These are phyloP conservation scores for Saccharata proteae DNA, from an alignment of 2,329 filamentous ascomycete genomes.

Conservation along the genomic window DNA sequence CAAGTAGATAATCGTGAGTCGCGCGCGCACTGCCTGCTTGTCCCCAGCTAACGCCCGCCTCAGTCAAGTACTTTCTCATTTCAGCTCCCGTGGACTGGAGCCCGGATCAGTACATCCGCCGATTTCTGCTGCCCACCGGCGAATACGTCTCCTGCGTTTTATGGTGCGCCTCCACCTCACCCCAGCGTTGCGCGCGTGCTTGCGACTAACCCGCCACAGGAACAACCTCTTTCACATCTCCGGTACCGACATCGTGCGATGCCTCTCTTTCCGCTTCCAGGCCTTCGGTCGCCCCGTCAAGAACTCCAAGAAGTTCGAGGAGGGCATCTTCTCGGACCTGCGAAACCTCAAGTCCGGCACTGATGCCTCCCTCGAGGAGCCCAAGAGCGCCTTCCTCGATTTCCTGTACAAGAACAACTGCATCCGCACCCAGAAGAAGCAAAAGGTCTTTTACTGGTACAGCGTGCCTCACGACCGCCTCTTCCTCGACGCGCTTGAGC, in stretches of 20 bases:
- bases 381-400: conserved; percentile 95
- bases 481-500: conserved; percentile 93
- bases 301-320: conserved; percentile 99
- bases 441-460: conserved; percentile 99
- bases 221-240: conserved; percentile 99
- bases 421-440: conserved; percentile 99
- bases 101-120: conserved; percentile 87
- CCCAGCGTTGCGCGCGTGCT: not conserved
- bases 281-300: conserved; percentile 96
- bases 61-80: conserved; percentile 99
- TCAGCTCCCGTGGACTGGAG: conserved; percentile 98
- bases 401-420: conserved; percentile 99
- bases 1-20: conserved; percentile 92
- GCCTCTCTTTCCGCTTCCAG: conserved; percentile 94
- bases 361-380: conserved; percentile 95
- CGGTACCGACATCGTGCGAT: conserved; percentile 96
- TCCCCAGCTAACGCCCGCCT: conserved; percentile 19
- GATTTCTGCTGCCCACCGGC: conserved; percentile 89
- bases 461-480: conserved; percentile 95
- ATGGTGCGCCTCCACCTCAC: conserved; percentile 42
- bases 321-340: conserved; percentile 97
- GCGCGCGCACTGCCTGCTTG: conserved; percentile 10
- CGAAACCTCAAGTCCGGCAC: conserved; percentile 97
- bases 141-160: conserved; percentile 98
- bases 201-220: conserved; percentile 36